Evolutionary conservation across 163 green algal genomes (phyloP), one percentile per base, ranked within the genome.

Genomic region (Chlamydomonas reinhardtii): DNA sequence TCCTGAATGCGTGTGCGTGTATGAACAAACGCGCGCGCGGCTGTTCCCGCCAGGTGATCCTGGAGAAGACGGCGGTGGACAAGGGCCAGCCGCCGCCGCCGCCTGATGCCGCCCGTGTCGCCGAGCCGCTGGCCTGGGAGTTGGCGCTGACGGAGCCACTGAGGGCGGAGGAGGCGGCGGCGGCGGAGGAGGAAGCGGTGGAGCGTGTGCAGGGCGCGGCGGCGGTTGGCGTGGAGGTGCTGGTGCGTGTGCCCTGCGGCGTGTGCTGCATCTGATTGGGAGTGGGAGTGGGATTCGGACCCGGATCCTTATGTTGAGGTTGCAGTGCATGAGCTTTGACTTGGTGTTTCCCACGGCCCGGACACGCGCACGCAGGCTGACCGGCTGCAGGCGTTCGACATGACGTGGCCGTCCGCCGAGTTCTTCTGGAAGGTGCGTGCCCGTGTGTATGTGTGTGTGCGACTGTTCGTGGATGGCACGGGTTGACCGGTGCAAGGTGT

Each of bases 361-460:
- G n/a, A n/a, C n/a, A n/a, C n/a, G n/a, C n/a, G n/a, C n/a, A n/a
- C 39, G 19, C 62, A 73, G 52, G 61, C 64, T 20, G 76, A 83
- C 54, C 37, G 65, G 62, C 77, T 79, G 24, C 76, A 72, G 72
- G 25, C 54, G 35, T 73, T 74, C 29, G 14, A 32, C 6, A 79
- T 86, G 1, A 9, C 17, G 0, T 86, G 80, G 80, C 68, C 76
- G 0, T 86, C 80, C 16, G 17, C 31, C 11, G 37, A 54, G 34
- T 27, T 65, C 4, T 62, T 86, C 22, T 86, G 80, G 80, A 34
- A 86, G 80, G 80, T 86, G 68, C 66, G 71, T 52, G 73, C 5
- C 39, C 39, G 39, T 5, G 39, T 48, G 39, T n/a, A n/a, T n/a
- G n/a, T n/a, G n/a, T n/a, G n/a, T n/a, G n/a, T n/a, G n/a, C n/a